Evolutionary conservation across 2,329 filamentous ascomycete species (phyloP), one percentile per base, ranked within the genome.

Genomic region (Colletotrichum chrysophilum): DNA sequence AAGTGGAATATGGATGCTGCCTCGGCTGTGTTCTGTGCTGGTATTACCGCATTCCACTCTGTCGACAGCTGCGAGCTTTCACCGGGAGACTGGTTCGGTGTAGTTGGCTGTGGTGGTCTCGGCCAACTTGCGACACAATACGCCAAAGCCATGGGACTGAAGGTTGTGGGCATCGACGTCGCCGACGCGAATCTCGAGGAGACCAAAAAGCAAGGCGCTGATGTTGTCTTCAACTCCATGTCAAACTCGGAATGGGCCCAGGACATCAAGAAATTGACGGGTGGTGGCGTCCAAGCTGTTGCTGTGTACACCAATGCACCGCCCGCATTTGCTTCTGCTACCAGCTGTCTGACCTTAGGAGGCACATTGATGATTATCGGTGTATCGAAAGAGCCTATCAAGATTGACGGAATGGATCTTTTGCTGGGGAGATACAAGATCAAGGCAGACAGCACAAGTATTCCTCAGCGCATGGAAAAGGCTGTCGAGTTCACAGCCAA

Each of bases 1-100:
- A 76, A 83, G 12, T 78, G 77, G 68, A 82, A 85, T 58, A 80
- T 86, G 61, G 81, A 81, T 60, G 81, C 77, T 18, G 80, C 83
- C 5, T 83, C 87, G 38, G 85, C 87, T 18, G 77, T 90, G 7
- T 88, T 90, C 78, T 89, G 88, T 77, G 88, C 88, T 2, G 88
- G 88, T 2, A 85, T 89, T 66, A 89, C 88, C 1, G 84, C 84
- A 4, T 86, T 84, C 77, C 83, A 85, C 75, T 82, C 83, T 14
- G 81, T 86, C 30, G 83, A 85, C 69, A 82, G 83, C 72, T 84
- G 82, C 65, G 81, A 81, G 16, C 80, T 84, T 24, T 83, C 80
- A 21, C 78, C 81, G 0, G 84, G 84, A 8, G 80, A 86, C 76
- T 85, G 83, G 81, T 81, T 89, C 34, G 87, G 78, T n/a, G 83